phyloP scores from a whole-genome alignment of 2,329 filamentous ascomycete species.

The Trichoderma hamatum region DNA sequence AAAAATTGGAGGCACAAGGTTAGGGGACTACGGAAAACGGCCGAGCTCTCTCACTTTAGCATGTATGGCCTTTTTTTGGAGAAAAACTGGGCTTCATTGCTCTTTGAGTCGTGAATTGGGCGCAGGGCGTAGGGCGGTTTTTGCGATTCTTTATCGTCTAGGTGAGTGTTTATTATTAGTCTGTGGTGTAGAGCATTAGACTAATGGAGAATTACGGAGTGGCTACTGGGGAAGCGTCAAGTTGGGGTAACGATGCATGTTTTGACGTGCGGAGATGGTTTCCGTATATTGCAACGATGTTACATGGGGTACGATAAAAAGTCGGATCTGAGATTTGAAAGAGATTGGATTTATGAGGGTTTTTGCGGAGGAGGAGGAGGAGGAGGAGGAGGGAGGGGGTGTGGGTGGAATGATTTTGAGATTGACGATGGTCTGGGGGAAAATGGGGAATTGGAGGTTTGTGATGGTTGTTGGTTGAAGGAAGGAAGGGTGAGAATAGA shows the following conservation, averaged over 20 bases:
- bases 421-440: background rate
- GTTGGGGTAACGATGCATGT: slow-evolving; percentile 6
- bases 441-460: background rate
- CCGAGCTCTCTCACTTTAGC: background rate
- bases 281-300: background rate
- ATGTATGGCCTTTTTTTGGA: too few species aligned
- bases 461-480: background rate
- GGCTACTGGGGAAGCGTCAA: background rate
- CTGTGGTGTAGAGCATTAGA: background rate
- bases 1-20: background rate
- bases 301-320: slow-evolving; percentile 5
- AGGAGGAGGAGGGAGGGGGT: too few species aligned
- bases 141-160: background rate
- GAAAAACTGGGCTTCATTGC: background rate
- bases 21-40: background rate
- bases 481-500: too few species aligned
- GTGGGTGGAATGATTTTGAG: background rate
- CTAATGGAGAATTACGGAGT: background rate
- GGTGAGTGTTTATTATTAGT: background rate
- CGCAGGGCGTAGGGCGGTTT: too few species aligned
- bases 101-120: too few species aligned
- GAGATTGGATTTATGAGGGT: background rate
- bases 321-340: slow-evolving; percentile 2
- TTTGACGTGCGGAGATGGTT: background rate
- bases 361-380: slow-evolving; percentile 1